phyloP scores from a whole-genome alignment of 305 asterid species.

The Rubia occidens region DNA sequence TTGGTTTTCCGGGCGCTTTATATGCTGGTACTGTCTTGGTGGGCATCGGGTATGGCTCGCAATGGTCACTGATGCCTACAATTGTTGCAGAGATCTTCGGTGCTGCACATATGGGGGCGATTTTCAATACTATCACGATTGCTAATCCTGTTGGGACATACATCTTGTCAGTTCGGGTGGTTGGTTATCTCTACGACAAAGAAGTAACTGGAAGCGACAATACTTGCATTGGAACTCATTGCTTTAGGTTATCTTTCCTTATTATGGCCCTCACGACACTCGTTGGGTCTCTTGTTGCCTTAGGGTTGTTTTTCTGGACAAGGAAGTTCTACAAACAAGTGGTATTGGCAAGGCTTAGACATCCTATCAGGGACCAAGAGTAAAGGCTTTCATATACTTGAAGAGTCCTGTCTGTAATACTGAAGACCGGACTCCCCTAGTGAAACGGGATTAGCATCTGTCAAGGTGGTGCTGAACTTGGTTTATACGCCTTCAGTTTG shows the following conservation, averaged over 20 bases:
- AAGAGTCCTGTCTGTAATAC: not conserved
- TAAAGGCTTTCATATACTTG: not conserved
- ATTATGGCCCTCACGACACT: slow-evolving; percentile 60
- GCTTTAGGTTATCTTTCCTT: slow-evolving; percentile 58
- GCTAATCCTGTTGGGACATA: slow-evolving; percentile 72
- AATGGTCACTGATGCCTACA: slow-evolving; percentile 91
- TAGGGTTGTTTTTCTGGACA: slow-evolving; percentile 53
- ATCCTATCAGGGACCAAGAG: not conserved
- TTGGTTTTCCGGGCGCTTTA: slow-evolving; percentile 56
- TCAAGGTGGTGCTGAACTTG: no score
- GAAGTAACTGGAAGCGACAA: slow-evolving; percentile 33
- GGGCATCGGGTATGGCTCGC: slow-evolving; percentile 78
- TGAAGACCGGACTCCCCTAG: not conserved
- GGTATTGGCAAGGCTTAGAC: slow-evolving; percentile 26
- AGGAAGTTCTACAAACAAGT: slow-evolving; percentile 50
- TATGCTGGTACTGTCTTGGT: slow-evolving; percentile 61
- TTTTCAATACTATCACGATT: slow-evolving; percentile 64
- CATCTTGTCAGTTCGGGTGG: slow-evolving; percentile 56
- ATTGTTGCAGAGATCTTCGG: slow-evolving; percentile 71
- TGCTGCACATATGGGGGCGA: slow-evolving; percentile 56
- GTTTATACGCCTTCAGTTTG: not conserved
- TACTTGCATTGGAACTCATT: slow-evolving; percentile 51
- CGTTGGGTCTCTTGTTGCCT: slow-evolving; percentile 57
- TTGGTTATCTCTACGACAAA: slow-evolving; percentile 64
- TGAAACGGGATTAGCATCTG: not conserved